A percentile compares a stretch with the other conserved stretches of the same genome.
These are phyloP conservation scores for Sugiyamaella qingdaonensis DNA, from an alignment of 805 yeast genomes.

Conservation along the genomic window DNA sequence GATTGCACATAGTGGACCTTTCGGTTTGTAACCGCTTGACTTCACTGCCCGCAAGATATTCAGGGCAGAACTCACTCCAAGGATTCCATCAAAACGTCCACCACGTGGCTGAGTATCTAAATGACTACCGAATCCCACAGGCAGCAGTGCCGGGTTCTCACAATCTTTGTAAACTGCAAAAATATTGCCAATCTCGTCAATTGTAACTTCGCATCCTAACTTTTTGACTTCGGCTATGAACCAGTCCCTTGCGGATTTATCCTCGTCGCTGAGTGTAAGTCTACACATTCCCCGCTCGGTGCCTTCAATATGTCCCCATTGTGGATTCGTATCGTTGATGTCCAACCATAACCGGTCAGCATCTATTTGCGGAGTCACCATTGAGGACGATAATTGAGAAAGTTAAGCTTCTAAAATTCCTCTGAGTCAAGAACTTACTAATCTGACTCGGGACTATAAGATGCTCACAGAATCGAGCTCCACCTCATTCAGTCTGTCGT, in stretches of 20 bases:
- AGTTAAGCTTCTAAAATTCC: too few species aligned
- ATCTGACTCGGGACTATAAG: too few species aligned
- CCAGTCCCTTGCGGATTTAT: slow-evolving; percentile 65
- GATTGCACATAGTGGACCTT: slow-evolving; percentile 57
- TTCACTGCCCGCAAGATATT: slow-evolving; percentile 62
- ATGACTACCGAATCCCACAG: slow-evolving; percentile 68
- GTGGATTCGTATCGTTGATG: background rate
- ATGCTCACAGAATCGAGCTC: too few species aligned
- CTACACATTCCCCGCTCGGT: slow-evolving; percentile 66
- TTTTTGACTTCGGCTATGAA: slow-evolving; percentile 46
- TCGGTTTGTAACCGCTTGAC: slow-evolving; percentile 54
- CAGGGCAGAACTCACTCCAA: slow-evolving; percentile 61
- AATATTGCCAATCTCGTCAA: slow-evolving; percentile 64
- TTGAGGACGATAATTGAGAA: background rate
- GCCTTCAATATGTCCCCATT: background rate
- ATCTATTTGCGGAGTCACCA: background rate
- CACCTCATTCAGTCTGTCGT: too few species aligned
- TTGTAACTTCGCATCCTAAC: slow-evolving; percentile 52
- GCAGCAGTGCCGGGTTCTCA: slow-evolving; percentile 36
- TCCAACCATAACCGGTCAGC: background rate
- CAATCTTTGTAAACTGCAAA: slow-evolving; percentile 61
- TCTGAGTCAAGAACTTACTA: too few species aligned
- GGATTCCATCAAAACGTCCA: slow-evolving; percentile 68
- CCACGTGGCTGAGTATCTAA: slow-evolving; percentile 74
- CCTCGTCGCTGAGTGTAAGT: slow-evolving; percentile 56